Base-by-base conservation (phyloP, 78 protist species). In the Acrasis kona region DNA sequence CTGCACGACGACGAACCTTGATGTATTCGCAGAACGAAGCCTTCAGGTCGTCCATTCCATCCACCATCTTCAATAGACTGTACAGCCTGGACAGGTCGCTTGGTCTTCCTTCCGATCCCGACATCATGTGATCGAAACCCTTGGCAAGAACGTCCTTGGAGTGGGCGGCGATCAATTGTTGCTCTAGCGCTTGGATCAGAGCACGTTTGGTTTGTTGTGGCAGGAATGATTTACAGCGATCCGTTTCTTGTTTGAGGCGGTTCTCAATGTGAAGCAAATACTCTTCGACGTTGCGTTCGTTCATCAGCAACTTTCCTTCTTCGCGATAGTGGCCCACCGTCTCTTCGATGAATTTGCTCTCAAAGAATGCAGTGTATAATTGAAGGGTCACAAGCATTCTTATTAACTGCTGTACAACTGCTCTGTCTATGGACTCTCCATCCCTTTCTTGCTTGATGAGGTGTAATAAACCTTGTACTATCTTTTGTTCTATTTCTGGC, bases 231-330 rank as follows among this genome's bases (percentile, higher is more conserved):
- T 34, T 7, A 12, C 76, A 41, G 50, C 96, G 80, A 12, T 57
- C 80, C 32, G 12, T 8, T 64, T 92, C 96, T 36, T 84, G 76
- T 19, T 1, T 8, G 9, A 92, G 31, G 39, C 94, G 72, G 8
- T 12, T 6, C 12, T 74, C 72, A n/a, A 90, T 81, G 72, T 86
- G 87, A 35, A 19, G 61, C 37, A 92, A 79, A 58, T 84, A 92
- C 8, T 31, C 68, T 9, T 91, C 74, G 8, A 80, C 78, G 19
- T 78, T 86, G 32, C 67, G 30, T 9, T 57, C 68, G 6, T 28
- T 39, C 32, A 73, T 28, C 38, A 36, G 27, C 7, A 0, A 32
- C 7, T 67, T 67, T 67, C 71, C 71, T 67, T 67, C 71, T 28
- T 67, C 29, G 19, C 68, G 19, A 67, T 67, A 67, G 71, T 67